Evolutionary conservation across 2,329 filamentous ascomycete genomes (phyloP), one percentile per base, ranked within the genome.

Genomic region (Colletotrichum tropicicola): DNA sequence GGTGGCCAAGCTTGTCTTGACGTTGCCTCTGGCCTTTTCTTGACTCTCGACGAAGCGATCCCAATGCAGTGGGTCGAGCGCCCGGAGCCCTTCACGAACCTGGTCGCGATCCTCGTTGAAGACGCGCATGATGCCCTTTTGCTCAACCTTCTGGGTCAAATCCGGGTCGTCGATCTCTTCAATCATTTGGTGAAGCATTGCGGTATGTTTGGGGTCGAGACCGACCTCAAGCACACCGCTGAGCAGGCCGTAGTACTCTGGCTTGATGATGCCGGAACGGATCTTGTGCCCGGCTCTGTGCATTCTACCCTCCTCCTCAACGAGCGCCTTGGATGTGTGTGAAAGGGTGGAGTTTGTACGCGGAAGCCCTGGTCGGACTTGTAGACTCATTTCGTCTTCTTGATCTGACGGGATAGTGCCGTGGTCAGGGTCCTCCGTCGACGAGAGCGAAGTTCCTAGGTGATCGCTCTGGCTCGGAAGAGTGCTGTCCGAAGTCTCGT

Each of bases 1-100:
- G 67, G 74, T 72, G 6, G 74, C 69, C 44, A 77, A 72, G 25
- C 71, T 55, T 21, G 77, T 69, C 54, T 76, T 78, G 19, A 85
- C 81, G 69, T 89, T 89, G 10, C 82, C 84, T 60, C 82, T 78
- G 6, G 86, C 85, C 76, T 88, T 88, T 71, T 86, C 79, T 76
- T 89, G 88, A 37, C 84, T 81, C 75, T 91, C 87, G 23, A 85
- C 83, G 72, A 94, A 87, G 7, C 79, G 78, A 52, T 85, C 84
- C 85, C 92, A 87, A 74, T 91, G 84, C 67, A 89, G 86, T 0
- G 89, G 88, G 68, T 93, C 92, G 27, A 85, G 83, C 5, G 86
- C 87, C 17, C 87, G 81, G 68, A 90, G 72, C 52, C 76, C 72
- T 65, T 79, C 77, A 41, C 84, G 73, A 19, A 89, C 79, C 55